A percentile compares a stretch with the other conserved stretches of the same genome.
These are phyloP conservation scores for Peniophora sp. DNA, from an alignment of 1,284 basidiomycete genomes.

Conservation along the genomic window DNA sequence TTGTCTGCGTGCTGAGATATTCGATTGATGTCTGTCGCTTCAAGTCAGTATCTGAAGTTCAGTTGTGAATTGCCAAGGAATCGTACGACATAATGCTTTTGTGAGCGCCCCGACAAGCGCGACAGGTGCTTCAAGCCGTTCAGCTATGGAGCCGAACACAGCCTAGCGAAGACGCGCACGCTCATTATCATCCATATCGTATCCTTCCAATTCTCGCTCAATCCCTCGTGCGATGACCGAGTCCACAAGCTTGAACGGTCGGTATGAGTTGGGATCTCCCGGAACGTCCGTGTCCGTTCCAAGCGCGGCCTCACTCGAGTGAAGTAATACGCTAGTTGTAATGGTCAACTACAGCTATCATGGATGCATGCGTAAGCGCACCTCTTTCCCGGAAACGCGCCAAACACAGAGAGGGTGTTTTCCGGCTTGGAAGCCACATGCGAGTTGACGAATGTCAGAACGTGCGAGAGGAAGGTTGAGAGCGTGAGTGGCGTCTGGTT, in stretches of 20 bases:
- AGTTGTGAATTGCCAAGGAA: no score
- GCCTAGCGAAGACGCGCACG: slow-evolving; percentile 23
- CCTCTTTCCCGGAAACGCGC: slow-evolving; percentile 78
- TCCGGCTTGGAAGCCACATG: slow-evolving; percentile 89
- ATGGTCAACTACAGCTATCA: background rate
- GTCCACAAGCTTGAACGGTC: slow-evolving; percentile 74
- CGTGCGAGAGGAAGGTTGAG: slow-evolving; percentile 64
- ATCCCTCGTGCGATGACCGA: slow-evolving; percentile 59
- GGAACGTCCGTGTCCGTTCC: slow-evolving; percentile 27
- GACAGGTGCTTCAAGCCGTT: slow-evolving; percentile 36
- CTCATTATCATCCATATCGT: slow-evolving; percentile 27
- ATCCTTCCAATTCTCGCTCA: slow-evolving; percentile 46
- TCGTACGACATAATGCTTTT: slow-evolving; percentile 84
- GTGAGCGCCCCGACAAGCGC: slow-evolving; percentile 82
- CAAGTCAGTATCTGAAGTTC: no score
- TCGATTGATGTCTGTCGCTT: slow-evolving; percentile 73
- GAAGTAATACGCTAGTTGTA: slow-evolving; percentile 62
- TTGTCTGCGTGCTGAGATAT: slow-evolving; percentile 36
- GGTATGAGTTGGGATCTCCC: slow-evolving; percentile 74
- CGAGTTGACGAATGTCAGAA: slow-evolving; percentile 88
- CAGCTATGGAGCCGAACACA: slow-evolving; percentile 6
- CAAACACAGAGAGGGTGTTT: slow-evolving; percentile 89
- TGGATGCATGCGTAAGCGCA: no score
- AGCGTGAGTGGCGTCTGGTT: slow-evolving; percentile 51
- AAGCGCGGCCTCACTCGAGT: slow-evolving; percentile 47